phyloP scores from a whole-genome alignment of 805 yeast genomes.

The Wickerhamiella lipophila region DNA sequence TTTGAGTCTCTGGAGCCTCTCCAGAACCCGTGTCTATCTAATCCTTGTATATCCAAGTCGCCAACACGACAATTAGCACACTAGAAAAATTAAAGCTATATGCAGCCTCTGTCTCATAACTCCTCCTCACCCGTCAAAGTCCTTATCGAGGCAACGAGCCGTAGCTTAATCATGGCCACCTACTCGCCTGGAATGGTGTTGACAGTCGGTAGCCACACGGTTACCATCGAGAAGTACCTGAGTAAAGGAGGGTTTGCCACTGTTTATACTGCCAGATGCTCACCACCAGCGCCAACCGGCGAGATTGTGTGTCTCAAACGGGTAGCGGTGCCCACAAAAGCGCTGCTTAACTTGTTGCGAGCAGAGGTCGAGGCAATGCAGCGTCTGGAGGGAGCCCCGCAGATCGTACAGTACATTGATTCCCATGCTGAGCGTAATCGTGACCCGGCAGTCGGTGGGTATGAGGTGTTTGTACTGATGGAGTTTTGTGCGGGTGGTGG shows the following conservation, averaged over 20 bases:
- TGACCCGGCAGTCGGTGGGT: slow-evolving; percentile 34
- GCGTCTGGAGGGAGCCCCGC: slow-evolving; percentile 60
- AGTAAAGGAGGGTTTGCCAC: slow-evolving; percentile 93
- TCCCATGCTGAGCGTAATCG: slow-evolving; percentile 77
- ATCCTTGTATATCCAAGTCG: too few relatives aligned
- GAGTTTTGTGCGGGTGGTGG: slow-evolving; percentile 84
- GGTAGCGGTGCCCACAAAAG: slow-evolving; percentile 88
- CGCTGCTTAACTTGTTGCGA: slow-evolving; percentile 63
- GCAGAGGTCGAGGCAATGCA: slow-evolving; percentile 98
- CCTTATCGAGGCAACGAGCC: neutral
- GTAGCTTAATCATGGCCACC: slow-evolving; percentile 26
- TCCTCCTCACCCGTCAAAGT: neutral
- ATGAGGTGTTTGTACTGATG: slow-evolving; percentile 86
- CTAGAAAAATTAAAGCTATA: too few relatives aligned
- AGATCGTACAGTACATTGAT: slow-evolving; percentile 83
- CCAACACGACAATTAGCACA: too few relatives aligned
- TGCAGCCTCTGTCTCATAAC: too few relatives aligned
- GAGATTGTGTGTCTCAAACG: slow-evolving; percentile 72
- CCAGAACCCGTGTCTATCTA: too few relatives aligned
- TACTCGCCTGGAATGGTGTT: slow-evolving; percentile 65
- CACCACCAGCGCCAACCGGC: slow-evolving; percentile 45
- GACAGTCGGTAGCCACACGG: slow-evolving; percentile 73
- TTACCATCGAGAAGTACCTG: slow-evolving; percentile 54
- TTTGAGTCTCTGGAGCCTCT: too few relatives aligned
- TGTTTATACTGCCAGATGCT: slow-evolving; percentile 67